Evolutionary conservation across 768 basidiomycete genomes (phyloP).

Genomic region (Pleurotus eryngii): DNA sequence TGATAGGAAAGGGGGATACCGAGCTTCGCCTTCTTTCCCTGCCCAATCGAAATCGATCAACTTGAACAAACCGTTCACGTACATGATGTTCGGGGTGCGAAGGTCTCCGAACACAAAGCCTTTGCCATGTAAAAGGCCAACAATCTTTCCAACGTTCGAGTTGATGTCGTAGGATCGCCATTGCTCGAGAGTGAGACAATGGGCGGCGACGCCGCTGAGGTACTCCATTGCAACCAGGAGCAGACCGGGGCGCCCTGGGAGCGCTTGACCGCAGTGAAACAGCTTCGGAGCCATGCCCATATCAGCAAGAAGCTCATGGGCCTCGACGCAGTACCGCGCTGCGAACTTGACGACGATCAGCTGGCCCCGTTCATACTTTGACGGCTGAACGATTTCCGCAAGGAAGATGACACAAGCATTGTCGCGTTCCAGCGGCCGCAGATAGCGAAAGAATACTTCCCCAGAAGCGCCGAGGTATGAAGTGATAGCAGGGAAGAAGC

Average conservation of each 20-base stretch:
- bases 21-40: conserved; percentile 14
- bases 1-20: not conserved
- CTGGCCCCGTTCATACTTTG: not conserved
- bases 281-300: conserved; percentile 25
- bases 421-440: conserved; percentile 14
- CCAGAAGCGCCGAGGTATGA: not conserved
- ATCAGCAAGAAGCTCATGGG: conserved; percentile 28
- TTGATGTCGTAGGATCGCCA: conserved; percentile 11
- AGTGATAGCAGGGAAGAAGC: conserved; percentile 16
- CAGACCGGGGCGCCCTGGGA: not conserved
- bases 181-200: not conserved
- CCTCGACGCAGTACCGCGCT: conserved; percentile 25
- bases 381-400: conserved; percentile 9
- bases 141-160: conserved; percentile 15
- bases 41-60: conserved; percentile 39
- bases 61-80: conserved; percentile 17
- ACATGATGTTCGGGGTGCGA: conserved; percentile 29
- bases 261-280: conserved; percentile 23
- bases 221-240: conserved; percentile 40
- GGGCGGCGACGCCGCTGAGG: conserved; percentile 12
- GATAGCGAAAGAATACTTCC: conserved; percentile 17
- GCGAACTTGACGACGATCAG: conserved; percentile 36
- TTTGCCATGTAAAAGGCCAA: conserved; percentile 22
- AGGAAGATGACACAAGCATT: conserved; percentile 20
- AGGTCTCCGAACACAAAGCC: conserved; percentile 37